Conservation (phyloP, 2,329 filamentous ascomycete species). For the Calonectria hongkongensis region DNA sequence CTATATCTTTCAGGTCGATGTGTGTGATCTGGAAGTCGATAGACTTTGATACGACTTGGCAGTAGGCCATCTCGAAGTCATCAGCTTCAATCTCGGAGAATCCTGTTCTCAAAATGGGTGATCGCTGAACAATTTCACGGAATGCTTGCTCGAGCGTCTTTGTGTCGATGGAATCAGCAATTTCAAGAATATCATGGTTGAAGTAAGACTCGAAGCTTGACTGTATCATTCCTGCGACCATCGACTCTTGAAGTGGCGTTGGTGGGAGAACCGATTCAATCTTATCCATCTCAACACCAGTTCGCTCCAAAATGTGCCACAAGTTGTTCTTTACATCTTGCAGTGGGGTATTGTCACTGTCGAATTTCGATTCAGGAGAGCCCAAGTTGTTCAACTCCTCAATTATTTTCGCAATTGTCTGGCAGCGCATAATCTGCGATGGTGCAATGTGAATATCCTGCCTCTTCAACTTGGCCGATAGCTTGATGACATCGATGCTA, state of each 20-base stretch:
- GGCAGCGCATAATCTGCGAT: constrained; percentile 84
- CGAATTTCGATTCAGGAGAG: background rate
- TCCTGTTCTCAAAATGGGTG: constrained; percentile 84
- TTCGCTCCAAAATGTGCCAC: constrained; percentile 59
- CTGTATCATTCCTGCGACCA: constrained; percentile 87
- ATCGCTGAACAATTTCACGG: constrained; percentile 72
- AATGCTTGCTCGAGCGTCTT: constrained; percentile 77
- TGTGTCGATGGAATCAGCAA: constrained; percentile 74
- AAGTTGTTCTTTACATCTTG: constrained; percentile 59
- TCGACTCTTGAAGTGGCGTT: constrained; percentile 90
- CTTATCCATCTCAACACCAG: constrained; percentile 59
- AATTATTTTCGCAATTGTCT: constrained; percentile 79
- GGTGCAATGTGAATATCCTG: constrained; percentile 77
- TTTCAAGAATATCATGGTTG: constrained; percentile 85
- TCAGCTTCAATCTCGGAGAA: constrained; percentile 82
- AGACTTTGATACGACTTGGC: constrained; percentile 66
- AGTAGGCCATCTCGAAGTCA: constrained; percentile 69
- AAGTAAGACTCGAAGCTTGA: constrained; percentile 87
- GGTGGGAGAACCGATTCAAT: constrained; percentile 80
- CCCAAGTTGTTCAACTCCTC: constrained; percentile 33
- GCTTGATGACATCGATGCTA: constrained; percentile 92
- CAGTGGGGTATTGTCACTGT: constrained; percentile 32
- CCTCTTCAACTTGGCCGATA: constrained; percentile 82
- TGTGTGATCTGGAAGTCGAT: constrained; percentile 47
- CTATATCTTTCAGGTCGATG: constrained; percentile 52